Conservation (phyloP, 192 early-diverging fungal species). For the Backusella macrospora region DNA sequence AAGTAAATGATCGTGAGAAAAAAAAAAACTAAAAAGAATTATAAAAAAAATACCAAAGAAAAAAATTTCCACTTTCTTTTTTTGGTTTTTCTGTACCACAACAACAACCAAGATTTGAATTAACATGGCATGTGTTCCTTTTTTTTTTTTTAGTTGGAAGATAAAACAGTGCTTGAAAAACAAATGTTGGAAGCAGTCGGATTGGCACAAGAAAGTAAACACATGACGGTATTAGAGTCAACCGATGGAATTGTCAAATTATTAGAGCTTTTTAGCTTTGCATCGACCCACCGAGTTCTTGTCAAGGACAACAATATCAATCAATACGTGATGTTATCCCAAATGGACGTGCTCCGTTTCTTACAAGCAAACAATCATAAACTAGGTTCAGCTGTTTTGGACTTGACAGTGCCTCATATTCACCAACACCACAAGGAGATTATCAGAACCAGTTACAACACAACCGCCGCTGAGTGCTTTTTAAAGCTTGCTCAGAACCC, state of each 20-base stretch:
- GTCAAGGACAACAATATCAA: conserved; percentile 43
- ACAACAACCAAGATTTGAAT: neutral
- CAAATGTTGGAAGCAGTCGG: conserved; percentile 31
- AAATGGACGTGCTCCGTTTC: conserved; percentile 55
- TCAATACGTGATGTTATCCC: conserved; percentile 48
- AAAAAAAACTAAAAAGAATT: neutral
- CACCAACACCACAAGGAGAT: conserved; percentile 8
- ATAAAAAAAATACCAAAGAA: too few species aligned
- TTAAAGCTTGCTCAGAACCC: conserved; percentile 45
- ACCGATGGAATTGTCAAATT: conserved; percentile 15
- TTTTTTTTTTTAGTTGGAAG: conserved; percentile 5
- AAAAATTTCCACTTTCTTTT: too few species aligned
- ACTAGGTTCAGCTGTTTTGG: conserved; percentile 48
- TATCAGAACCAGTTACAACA: conserved; percentile 41
- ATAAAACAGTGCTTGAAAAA: conserved; percentile 10
- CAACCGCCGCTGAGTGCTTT: conserved; percentile 50
- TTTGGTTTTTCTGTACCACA: conserved; percentile 1
- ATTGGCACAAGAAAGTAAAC: conserved; percentile 22
- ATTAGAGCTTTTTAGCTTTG: conserved; percentile 3
- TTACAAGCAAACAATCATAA: conserved; percentile 56
- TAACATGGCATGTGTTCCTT: neutral
- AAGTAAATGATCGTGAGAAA: conserved; percentile 29
- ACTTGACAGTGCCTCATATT: conserved; percentile 34
- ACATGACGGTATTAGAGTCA: conserved; percentile 14
- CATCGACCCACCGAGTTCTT: conserved; percentile 52